Conservation (phyloP, 2,329 filamentous ascomycete genomes). For the Trichoderma cornu-damae region DNA sequence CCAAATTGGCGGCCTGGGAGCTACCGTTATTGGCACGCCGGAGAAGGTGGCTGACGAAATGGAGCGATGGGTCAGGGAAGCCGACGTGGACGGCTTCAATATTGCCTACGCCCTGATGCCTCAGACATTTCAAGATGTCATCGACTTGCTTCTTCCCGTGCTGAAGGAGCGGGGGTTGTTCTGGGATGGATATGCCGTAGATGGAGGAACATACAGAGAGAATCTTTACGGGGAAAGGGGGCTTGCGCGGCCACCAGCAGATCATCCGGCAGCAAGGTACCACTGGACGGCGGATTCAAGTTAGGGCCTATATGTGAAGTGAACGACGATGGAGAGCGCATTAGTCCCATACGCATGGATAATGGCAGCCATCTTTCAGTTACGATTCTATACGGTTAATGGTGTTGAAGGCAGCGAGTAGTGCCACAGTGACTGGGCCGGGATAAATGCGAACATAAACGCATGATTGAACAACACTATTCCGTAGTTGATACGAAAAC, state of each 20-base stretch:
- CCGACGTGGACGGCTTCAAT: slow-evolving; percentile 53
- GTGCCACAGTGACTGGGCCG: too few relatives aligned
- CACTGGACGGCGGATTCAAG: slow-evolving; percentile 36
- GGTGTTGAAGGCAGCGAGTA: too few relatives aligned
- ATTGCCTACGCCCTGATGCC: slow-evolving; percentile 41
- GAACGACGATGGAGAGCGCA: too few relatives aligned
- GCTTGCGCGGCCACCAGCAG: slow-evolving; percentile 31
- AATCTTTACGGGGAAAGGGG: slow-evolving; percentile 38
- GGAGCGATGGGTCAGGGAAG: slow-evolving; percentile 37
- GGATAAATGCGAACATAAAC: too few relatives aligned
- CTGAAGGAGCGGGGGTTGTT: slow-evolving; percentile 53
- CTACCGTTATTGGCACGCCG: slow-evolving; percentile 35
- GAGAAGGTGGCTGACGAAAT: slow-evolving; percentile 23
- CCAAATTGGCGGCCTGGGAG: slow-evolving; percentile 31
- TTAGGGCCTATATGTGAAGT: neutral
- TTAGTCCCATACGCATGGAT: too few relatives aligned
- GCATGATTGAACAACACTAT: too few relatives aligned
- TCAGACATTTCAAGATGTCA: slow-evolving; percentile 61
- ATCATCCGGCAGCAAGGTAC: slow-evolving; percentile 38
- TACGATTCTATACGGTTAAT: too few relatives aligned
- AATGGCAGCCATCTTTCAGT: too few relatives aligned
- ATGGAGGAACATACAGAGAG: slow-evolving; percentile 40
- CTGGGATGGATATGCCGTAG: slow-evolving; percentile 44
- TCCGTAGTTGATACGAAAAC: too few relatives aligned
- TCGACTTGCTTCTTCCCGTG: slow-evolving; percentile 59